A percentile compares a stretch with the other conserved stretches of the same genome.
Conservation (phyloP, 1,139 yeast genomes). For the Protomyces lactucae-debilis region DNA sequence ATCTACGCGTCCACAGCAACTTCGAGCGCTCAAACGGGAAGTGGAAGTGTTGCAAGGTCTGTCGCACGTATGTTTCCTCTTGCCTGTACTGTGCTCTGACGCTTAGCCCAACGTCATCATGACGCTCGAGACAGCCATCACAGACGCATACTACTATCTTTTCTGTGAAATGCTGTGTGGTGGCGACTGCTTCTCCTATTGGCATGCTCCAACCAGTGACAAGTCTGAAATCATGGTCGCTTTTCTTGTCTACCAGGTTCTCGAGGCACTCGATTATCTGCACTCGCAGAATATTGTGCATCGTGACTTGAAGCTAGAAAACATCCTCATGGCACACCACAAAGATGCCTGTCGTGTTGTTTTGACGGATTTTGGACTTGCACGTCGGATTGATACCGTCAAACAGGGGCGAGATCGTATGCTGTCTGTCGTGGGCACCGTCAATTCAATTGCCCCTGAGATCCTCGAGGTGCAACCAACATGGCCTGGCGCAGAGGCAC, state of each 20-base stretch:
- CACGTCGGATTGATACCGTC: constrained; percentile 58
- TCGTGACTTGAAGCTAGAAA: constrained; percentile 53
- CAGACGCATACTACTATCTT: constrained; percentile 29
- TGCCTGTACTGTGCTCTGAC: constrained; percentile 1
- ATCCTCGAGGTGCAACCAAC: constrained; percentile 1
- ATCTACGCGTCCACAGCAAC: constrained; percentile 14
- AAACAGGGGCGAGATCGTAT: constrained; percentile 44
- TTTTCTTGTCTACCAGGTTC: constrained; percentile 52
- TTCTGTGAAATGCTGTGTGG: constrained; percentile 42
- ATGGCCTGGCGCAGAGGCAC: constrained; percentile 30
- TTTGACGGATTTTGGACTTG: constrained; percentile 65
- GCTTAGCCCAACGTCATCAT: constrained; percentile 35
- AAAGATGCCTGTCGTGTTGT: constrained; percentile 49
- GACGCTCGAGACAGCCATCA: constrained; percentile 31
- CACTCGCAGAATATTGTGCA: constrained; percentile 52
- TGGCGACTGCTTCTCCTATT: constrained; percentile 62
- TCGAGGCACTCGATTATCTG: constrained; percentile 52
- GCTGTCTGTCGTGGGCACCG: constrained; percentile 16
- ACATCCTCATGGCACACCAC: constrained; percentile 52
- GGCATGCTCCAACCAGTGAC: constrained; percentile 33
- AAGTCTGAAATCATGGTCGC: constrained; percentile 44
- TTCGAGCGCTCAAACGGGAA: constrained; percentile 32
- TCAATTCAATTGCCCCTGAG: constrained; percentile 28
- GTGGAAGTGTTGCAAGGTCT: constrained; percentile 33
- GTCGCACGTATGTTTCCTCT: constrained; percentile 31